Base-by-base conservation (phyloP, 176 grass and related monocot genomes). In the Dendrocalamus sinicus region DNA sequence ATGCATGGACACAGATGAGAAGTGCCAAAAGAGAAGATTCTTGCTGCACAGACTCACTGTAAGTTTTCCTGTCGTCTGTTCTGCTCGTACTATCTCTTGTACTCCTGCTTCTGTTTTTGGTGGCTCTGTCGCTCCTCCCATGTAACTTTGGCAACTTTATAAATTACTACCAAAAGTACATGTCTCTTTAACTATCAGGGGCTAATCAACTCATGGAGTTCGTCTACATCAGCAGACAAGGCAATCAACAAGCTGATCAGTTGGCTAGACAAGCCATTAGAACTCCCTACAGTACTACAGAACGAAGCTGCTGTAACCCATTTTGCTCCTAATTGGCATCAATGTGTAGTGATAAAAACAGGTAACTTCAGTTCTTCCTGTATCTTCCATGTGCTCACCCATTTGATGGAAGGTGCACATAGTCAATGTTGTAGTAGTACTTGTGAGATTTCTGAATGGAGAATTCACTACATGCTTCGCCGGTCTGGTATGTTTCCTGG, bases 11-110 rank as follows among this genome's bases (percentile, higher is more conserved):
- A 12, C 54, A 13, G 70, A 22, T 62, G 70, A 48, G 3, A 85
- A 70, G 26, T n/a, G 77, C 88, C 83, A 81, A 86, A 86, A 78
- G 13, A 86, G 84, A 90, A 83, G 84, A 30, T 78, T 78, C 89
- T 50, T 77, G 44, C 54, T 72, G 63, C 62, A 30, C 72, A 67
- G 46, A 53, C 73, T 1, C 60, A 55, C 64, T 7, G 57, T 75
- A 39, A 65, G 73, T 37, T 63, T 73, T 67, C 73, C 66, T 48
- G 46, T 22, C 66, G 74, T 58, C 28, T 64, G 8, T 72, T 89
- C 81, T 73, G 76, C 30, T 71, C 64, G n/a, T n/a, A 4, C 20
- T 22, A 8, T 59, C 9, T 63, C 40, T 26, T 48, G 39, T 16
- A 23, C 41, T 43, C 15, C 13, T 76, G 10, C 65, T 58, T 19